These are phyloP conservation scores for Gaultheria prostrata DNA, from an alignment of 148 eudicot genomes.

Conservation along the genomic window DNA sequence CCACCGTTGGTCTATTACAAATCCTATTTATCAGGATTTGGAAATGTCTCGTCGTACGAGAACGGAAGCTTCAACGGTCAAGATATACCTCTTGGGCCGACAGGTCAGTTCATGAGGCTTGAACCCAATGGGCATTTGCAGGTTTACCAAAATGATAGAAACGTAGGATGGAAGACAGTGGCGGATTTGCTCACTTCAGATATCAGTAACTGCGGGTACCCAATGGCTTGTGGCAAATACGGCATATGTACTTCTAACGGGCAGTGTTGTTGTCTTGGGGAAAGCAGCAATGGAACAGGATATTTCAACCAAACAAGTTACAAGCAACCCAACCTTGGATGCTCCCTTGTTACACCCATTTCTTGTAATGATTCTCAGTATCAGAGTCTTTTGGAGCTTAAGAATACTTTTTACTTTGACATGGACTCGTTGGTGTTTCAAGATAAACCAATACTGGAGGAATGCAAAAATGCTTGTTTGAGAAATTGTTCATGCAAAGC, in stretches of 20 bases:
- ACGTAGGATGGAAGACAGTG: conserved; percentile 13
- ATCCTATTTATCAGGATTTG: not conserved
- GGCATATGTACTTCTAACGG: conserved; percentile 26
- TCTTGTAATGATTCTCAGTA: conserved; percentile 17
- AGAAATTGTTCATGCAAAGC: too few species aligned
- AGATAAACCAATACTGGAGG: too few species aligned
- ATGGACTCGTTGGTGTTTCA: too few species aligned
- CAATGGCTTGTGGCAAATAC: too few species aligned
- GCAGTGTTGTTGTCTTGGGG: conserved; percentile 29
- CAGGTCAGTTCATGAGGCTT: conserved; percentile 27
- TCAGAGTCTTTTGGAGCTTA: conserved; percentile 24
- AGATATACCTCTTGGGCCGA: conserved; percentile 3
- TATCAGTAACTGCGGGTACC: conserved; percentile 25
- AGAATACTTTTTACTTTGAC: too few species aligned
- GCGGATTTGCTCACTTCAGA: conserved; percentile 14
- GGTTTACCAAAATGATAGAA: conserved; percentile 29
- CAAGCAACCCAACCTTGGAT: conserved; percentile 31
- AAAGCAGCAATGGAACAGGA: not conserved
- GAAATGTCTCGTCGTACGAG: not conserved
- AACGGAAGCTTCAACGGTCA: conserved; percentile 11
- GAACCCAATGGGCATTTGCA: conserved; percentile 31
- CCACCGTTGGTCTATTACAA: conserved; percentile 19
- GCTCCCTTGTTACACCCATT: conserved; percentile 18
- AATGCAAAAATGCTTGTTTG: too few species aligned
- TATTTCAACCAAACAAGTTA: conserved; percentile 13